Evolutionary conservation across 805 yeast genomes (phyloP), one percentile per base, ranked within the genome.

Genomic region (Grigorovia humatica): DNA sequence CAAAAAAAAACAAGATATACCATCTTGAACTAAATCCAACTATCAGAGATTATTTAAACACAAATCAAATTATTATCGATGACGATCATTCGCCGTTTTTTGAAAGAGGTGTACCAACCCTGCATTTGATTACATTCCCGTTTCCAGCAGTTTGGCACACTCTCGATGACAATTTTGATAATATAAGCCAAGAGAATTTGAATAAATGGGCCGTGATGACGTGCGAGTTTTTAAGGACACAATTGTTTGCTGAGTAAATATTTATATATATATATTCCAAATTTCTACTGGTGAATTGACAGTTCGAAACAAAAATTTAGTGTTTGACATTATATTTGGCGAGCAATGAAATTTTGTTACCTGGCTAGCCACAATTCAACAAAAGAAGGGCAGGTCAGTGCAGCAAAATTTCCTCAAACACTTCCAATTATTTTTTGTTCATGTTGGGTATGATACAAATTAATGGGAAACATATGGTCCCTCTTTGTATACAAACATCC

Each of bases 11-110:
- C 9, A 27, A 23, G 12, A 13, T 11, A 11, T 15, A 40, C 6
- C 45, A 43, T 12, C 45, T 40, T 18, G 43, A 47, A 20, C 45
- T 59, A 13, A 55, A 60, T 45, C 57, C 59, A 9, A 19, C 49
- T 4, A 52, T 59, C 35, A 54, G 48, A 17, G 48, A 48, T 8
- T 59, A 52, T 41, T 17, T 55, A 18, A 49, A 50, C 29, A 30
- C 49, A 15, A 46, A 53, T 13, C 50, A 48, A 12, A 43, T 55
- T 1, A 40, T 58, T 9, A 61, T 58, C 49, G 66, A 48, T n/a
- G 85, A 80, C 59, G 85, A 80, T 54, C 85, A 80, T 56, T 55
- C 74, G 2, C 84, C 83, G 1, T 80, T 76, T 59, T 58, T 71
- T 42, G 59, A 62, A 13, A 62, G 67, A 4, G 80, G 79, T 0